These are phyloP conservation scores for Ophidiomyces ophidiicola DNA, from an alignment of 2,329 filamentous ascomycete genomes.

Conservation along the genomic window DNA sequence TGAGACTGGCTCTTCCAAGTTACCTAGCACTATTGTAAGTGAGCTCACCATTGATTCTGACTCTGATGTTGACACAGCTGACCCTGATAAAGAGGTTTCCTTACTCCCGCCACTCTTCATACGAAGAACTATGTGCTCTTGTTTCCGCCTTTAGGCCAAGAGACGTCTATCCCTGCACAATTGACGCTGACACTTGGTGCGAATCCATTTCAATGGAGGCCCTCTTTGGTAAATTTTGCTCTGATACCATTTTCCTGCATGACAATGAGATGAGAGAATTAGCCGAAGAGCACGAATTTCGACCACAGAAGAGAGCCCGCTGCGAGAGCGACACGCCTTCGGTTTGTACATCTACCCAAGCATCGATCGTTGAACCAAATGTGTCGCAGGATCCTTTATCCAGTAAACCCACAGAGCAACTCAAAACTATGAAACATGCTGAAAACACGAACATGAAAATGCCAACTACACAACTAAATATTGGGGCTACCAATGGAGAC, in stretches of 20 bases:
- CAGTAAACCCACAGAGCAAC: not conserved
- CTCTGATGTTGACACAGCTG: not conserved
- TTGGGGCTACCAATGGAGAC: too few relatives aligned
- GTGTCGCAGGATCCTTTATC: not conserved
- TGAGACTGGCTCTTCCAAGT: conserved; percentile 5
- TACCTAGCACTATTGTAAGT: conserved; percentile 28
- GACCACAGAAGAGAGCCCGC: conserved; percentile 10
- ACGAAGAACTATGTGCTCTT: conserved; percentile 62
- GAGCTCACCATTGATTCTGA: not conserved
- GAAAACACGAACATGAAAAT: not conserved
- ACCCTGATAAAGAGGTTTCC: conserved; percentile 49
- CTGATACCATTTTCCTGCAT: conserved; percentile 48
- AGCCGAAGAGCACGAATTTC: conserved; percentile 16
- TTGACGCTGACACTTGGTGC: conserved; percentile 52
- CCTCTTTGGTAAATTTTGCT: conserved; percentile 62
- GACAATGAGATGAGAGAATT: conserved; percentile 48
- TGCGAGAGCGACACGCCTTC: conserved; percentile 10
- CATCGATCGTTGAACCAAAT: conserved; percentile 3
- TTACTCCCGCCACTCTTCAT: conserved; percentile 82
- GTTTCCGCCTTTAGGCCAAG: conserved; percentile 55
- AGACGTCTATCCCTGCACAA: conserved; percentile 75
- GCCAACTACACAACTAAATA: not conserved
- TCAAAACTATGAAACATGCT: not conserved
- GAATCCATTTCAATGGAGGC: conserved; percentile 49
- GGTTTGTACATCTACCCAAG: conserved; percentile 10